phyloP scores from a whole-genome alignment of 148 eudicot genomes.

The Chenopodium berlandieri region DNA sequence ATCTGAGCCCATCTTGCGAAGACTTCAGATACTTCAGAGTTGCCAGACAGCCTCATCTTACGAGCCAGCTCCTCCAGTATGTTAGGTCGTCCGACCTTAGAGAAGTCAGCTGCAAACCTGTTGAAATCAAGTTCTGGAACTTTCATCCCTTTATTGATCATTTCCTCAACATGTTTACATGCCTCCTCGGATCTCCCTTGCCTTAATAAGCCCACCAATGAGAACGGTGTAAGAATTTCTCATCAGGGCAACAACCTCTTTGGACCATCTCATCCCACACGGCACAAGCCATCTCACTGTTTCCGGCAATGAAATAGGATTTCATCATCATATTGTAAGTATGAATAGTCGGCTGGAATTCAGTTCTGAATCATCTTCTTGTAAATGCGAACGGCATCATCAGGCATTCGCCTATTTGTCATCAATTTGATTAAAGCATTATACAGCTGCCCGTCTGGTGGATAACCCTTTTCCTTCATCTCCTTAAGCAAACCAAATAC shows the following conservation, averaged over 20 bases:
- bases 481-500: conserved; percentile 61
- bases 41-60: conserved; percentile 65
- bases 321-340: conserved; percentile 90
- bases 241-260: conserved; percentile 89
- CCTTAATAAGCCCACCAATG: conserved; percentile 71
- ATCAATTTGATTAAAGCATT: conserved; percentile 80
- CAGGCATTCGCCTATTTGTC: conserved; percentile 67
- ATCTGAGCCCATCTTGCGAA: conserved; percentile 63
- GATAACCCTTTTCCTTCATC: conserved; percentile 74
- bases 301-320: conserved; percentile 47
- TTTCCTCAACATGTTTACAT: conserved; percentile 70
- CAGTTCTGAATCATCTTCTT: conserved; percentile 65
- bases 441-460: conserved; percentile 65
- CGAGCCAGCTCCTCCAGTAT: conserved; percentile 64
- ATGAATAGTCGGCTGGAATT: conserved; percentile 64
- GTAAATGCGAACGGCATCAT: conserved; percentile 70
- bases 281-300: conserved; percentile 60
- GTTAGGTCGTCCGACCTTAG: conserved; percentile 58
- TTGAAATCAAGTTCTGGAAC: conserved; percentile 73
- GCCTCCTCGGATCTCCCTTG: conserved; percentile 74
- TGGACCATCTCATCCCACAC: conserved; percentile 86
- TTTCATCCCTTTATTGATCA: conserved; percentile 86
- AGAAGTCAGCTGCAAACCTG: conserved; percentile 61
- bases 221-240: conserved; percentile 69
- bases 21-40: conserved; percentile 58